A percentile compares a stretch with the other conserved stretches of the same genome.
Conservation (phyloP, 192 early-diverging fungal genomes). For the Pecoramyces ruminantium region DNA sequence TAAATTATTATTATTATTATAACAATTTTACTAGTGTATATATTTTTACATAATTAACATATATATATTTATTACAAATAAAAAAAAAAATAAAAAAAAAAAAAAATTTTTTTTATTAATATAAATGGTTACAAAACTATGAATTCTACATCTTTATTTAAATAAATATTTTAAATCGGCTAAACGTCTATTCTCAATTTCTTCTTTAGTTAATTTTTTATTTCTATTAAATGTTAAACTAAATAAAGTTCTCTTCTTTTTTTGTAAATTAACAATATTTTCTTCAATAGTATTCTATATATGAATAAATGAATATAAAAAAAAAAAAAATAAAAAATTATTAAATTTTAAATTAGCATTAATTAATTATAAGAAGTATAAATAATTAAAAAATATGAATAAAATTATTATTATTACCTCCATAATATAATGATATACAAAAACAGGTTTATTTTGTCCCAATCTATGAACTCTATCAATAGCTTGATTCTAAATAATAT, state of each 20-base stretch:
- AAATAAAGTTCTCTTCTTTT: constrained; percentile 38
- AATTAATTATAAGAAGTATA: no score
- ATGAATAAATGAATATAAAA: no score
- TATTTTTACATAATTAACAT: no score
- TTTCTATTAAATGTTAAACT: neutral
- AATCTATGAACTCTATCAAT: constrained; percentile 69
- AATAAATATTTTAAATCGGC: neutral
- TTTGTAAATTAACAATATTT: constrained; percentile 64
- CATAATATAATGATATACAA: constrained; percentile 51
- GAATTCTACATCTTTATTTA: neutral
- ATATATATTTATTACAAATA: no score
- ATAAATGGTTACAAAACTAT: no score
- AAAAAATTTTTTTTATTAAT: no score
- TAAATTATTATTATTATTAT: no score
- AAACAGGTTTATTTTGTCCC: constrained; percentile 45
- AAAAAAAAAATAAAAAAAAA: no score
- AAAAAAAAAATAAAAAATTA: neutral
- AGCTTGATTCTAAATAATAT: constrained; percentile 42
- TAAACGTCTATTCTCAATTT: neutral
- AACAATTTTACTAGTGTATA: no score
- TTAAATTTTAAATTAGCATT: no score
- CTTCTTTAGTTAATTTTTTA: neutral
- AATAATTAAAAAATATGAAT: no score
- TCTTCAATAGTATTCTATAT: constrained; percentile 58
- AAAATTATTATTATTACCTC: neutral